Percentiles rank a stretch among this genome's conserved stretches.
Evolutionary conservation across 1,284 basidiomycete species (phyloP).

Genomic region (Ceratobasidium sp.): DNA sequence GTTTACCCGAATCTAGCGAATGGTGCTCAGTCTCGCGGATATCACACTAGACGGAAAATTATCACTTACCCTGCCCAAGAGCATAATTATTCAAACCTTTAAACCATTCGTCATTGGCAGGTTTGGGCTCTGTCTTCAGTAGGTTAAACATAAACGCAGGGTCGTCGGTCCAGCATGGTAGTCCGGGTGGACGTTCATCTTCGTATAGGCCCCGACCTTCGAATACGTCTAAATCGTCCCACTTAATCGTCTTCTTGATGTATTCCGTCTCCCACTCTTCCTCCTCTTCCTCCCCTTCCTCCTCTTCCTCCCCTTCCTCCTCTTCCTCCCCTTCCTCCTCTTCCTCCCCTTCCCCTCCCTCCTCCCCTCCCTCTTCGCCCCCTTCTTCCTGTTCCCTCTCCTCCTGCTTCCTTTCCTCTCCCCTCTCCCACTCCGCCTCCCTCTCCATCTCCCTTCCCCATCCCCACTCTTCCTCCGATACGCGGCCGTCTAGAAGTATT

Average conservation of each 20-base stretch:
- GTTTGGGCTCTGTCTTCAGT: not conserved
- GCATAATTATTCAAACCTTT: not conserved
- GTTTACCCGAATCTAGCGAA: not conserved
- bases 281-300: too few relatives aligned
- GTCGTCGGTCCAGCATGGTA: not conserved
- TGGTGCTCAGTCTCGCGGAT: not conserved
- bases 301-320: too few relatives aligned
- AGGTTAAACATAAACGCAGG: not conserved
- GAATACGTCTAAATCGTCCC: not conserved
- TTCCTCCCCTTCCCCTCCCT: too few relatives aligned
- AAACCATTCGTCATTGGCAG: not conserved
- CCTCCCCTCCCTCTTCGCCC: too few relatives aligned
- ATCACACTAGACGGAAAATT: not conserved
- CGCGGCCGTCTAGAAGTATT: not conserved
- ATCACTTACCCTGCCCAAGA: not conserved
- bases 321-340: too few relatives aligned
- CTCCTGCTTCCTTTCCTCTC: too few relatives aligned
- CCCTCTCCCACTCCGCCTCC: too few relatives aligned
- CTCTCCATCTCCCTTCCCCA: too few relatives aligned
- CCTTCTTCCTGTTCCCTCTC: too few relatives aligned
- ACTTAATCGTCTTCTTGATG: too few relatives aligned
- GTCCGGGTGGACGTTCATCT: not conserved
- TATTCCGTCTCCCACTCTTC: too few relatives aligned
- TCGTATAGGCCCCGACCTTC: not conserved
- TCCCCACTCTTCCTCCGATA: too few relatives aligned